Base-by-base conservation (phyloP, 371 early-diverging fungal species). In the Chytridiales sp. region DNA sequence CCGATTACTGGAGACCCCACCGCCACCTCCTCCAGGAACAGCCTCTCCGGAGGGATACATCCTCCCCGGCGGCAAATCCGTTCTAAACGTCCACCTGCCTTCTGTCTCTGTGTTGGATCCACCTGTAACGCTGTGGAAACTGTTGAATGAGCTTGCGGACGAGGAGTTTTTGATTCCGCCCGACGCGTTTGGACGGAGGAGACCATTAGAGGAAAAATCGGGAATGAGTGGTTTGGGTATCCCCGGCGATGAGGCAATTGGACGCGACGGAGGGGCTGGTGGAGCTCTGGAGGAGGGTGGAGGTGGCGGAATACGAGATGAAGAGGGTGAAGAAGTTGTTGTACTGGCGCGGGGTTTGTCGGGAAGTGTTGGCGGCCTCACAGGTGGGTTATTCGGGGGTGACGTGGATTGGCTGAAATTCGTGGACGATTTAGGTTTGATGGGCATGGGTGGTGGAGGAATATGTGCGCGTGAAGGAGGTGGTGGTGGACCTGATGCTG, bases 61-160 rank as follows among this genome's bases (percentile, higher is more conserved):
- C 29, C 71, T 43, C 4, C 64, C 64, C n/a, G 71, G 65, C 21
- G 71, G 71, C 21, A 71, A 53, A 34, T 71, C 71, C 19, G 65
- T 62, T 4, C 52, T 60, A 36, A 71, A 71, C 30, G 36, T 58
- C 71, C 71, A 71, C 8, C 71, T 43, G 3, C 71, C 71, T 43
- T 59, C 58, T n/a, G 26, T 27, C 35, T 70, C 70, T 1, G 41
- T 53, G 56, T 26, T 24, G 61, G 44, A 9, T 35, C 30, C n/a
- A 21, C 22, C 6, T 41, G 41, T 6, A 44, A 41, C 15, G 41
- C 9, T 6, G 22, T 11, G 43, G 15, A 8, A 5, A 17, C 30
- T 40, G 11, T 29, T 40, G n/a, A n/a, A n/a, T n/a, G n/a, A n/a
- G n/a, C n/a, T n/a, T n/a, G n/a, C n/a, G n/a, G n/a, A n/a, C n/a